phyloP scores from a whole-genome alignment of 768 basidiomycete species.

The Lentinula sp. region DNA sequence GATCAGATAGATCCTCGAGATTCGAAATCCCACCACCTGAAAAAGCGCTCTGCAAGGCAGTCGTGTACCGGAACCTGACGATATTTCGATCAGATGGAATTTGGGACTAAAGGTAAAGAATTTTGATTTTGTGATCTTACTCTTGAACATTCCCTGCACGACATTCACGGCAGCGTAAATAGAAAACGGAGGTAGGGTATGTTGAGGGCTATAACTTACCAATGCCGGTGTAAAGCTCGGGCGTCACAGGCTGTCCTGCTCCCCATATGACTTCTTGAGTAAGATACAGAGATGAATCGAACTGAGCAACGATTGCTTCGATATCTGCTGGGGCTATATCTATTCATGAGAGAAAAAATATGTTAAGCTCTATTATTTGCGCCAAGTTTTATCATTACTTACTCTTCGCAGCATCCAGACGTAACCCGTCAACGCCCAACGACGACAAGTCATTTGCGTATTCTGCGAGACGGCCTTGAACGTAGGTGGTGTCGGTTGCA shows the following conservation, averaged over 20 bases:
- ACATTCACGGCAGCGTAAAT: no score
- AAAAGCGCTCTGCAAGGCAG: constrained; percentile 46
- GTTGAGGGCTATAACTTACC: constrained; percentile 22
- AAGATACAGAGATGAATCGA: constrained; percentile 43
- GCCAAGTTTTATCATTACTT: neutral
- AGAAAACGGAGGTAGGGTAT: no score
- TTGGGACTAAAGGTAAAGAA: no score
- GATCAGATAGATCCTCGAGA: constrained; percentile 44
- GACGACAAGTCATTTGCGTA: constrained; percentile 58
- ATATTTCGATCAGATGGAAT: neutral
- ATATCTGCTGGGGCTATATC: constrained; percentile 52
- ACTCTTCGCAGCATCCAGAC: constrained; percentile 66
- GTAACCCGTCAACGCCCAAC: constrained; percentile 56
- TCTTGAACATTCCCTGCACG: constrained; percentile 58
- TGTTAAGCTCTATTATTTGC: neutral
- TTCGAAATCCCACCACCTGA: constrained; percentile 40
- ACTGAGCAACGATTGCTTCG: constrained; percentile 41
- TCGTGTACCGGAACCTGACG: constrained; percentile 53
- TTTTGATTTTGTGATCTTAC: constrained; percentile 19
- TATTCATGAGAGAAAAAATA: constrained; percentile 13
- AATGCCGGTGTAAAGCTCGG: constrained; percentile 48
- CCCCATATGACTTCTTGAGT: constrained; percentile 61
- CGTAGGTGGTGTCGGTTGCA: constrained; percentile 56
- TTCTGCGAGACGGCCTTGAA: constrained; percentile 43
- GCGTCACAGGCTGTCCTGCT: constrained; percentile 44